Conservation (phyloP, 2,329 filamentous ascomycete species). For the Helminthosporium solani region DNA sequence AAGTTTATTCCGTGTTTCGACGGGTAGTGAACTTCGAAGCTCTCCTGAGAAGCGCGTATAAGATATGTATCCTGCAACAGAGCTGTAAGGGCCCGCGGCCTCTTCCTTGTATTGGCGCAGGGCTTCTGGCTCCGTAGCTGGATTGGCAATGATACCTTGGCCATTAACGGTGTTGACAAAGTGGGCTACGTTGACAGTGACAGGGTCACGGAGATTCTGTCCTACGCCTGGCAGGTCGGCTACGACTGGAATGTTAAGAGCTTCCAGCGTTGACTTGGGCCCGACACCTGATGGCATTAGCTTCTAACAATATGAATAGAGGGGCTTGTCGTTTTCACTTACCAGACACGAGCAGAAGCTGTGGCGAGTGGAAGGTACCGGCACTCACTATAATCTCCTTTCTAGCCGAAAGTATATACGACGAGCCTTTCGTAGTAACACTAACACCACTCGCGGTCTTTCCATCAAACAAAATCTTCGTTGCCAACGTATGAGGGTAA, state of each 20-base stretch:
- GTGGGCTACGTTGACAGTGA: slow-evolving; percentile 6
- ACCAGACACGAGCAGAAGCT: slow-evolving; percentile 48
- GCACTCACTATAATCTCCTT: slow-evolving; percentile 13
- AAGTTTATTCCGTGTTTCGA: slow-evolving; percentile 8
- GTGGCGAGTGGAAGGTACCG: slow-evolving; percentile 41
- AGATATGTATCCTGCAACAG: not conserved
- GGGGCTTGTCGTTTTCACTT: not conserved
- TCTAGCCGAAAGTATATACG: not conserved
- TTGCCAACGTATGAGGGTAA: not conserved
- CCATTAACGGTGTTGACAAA: slow-evolving; percentile 9
- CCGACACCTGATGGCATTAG: slow-evolving; percentile 54
- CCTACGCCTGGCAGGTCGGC: slow-evolving; percentile 61
- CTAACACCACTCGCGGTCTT: slow-evolving; percentile 1
- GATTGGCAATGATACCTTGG: slow-evolving; percentile 7
- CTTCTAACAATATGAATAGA: slow-evolving; percentile 53
- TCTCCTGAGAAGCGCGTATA: slow-evolving; percentile 7
- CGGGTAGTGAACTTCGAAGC: slow-evolving; percentile 12
- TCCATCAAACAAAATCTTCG: slow-evolving; percentile 1
- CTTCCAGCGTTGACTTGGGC: slow-evolving; percentile 51
- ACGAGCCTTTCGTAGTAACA: not conserved
- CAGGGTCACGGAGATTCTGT: slow-evolving; percentile 57
- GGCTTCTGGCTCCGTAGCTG: slow-evolving; percentile 9
- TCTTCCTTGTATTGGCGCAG: slow-evolving; percentile 13
- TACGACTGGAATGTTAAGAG: slow-evolving; percentile 54
- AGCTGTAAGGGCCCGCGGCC: slow-evolving; percentile 4